Conservation (phyloP, 768 basidiomycete species). For the Collybia sordida region DNA sequence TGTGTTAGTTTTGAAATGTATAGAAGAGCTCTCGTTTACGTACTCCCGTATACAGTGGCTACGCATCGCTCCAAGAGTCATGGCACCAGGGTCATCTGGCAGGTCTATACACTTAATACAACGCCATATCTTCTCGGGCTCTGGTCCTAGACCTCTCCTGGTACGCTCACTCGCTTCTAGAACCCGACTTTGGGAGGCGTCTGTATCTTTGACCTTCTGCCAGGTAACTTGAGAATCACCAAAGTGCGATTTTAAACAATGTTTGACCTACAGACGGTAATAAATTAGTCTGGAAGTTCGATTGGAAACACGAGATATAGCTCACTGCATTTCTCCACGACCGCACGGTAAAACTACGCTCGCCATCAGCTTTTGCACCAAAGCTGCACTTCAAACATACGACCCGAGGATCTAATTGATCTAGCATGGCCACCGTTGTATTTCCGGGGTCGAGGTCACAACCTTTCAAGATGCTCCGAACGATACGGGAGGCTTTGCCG, state of each 20-base stretch:
- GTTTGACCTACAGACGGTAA: constrained; percentile 24
- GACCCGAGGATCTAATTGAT: constrained; percentile 26
- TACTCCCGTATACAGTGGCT: constrained; percentile 15
- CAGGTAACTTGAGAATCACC: constrained; percentile 24
- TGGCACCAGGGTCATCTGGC: constrained; percentile 16
- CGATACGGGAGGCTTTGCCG: constrained; percentile 26
- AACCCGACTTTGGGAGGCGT: constrained; percentile 17
- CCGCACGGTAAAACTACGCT: constrained; percentile 24
- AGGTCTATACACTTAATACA: constrained; percentile 26
- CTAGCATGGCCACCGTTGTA: constrained; percentile 26
- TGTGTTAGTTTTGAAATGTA: not conserved
- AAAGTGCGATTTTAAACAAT: constrained; percentile 28
- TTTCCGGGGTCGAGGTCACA: constrained; percentile 23
- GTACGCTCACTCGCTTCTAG: constrained; percentile 18
- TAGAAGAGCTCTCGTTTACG: not conserved
- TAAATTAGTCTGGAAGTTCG: not conserved
- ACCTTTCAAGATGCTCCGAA: constrained; percentile 27
- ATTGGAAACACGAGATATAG: not conserved
- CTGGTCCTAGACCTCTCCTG: constrained; percentile 7
- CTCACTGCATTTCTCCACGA: constrained; percentile 34
- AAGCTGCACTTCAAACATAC: constrained; percentile 35
- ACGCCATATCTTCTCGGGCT: constrained; percentile 20
- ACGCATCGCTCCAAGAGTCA: constrained; percentile 15
- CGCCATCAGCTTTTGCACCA: constrained; percentile 31
- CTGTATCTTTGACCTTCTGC: constrained; percentile 24